A percentile compares a stretch with the other conserved stretches of the same genome.
These are phyloP conservation scores for Lasiosphaeris hirsuta DNA, from an alignment of 495 filamentous ascomycete genomes.

Conservation along the genomic window DNA sequence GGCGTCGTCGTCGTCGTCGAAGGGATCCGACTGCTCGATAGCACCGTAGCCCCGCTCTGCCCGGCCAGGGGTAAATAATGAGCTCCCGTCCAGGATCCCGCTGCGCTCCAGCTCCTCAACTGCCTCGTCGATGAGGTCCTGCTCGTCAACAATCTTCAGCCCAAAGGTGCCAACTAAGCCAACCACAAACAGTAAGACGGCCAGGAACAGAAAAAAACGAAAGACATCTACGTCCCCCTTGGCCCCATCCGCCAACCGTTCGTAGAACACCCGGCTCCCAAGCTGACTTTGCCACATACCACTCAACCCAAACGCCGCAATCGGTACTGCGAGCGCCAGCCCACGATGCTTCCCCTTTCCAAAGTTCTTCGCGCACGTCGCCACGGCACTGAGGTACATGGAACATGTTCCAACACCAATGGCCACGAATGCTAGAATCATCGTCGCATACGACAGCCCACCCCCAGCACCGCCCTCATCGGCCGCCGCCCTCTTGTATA, in stretches of 20 bases:
- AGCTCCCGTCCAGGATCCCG: slow-evolving; percentile 65
- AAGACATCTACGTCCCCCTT: slow-evolving; percentile 82
- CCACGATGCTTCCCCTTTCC: slow-evolving; percentile 83
- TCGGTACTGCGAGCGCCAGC: slow-evolving; percentile 82
- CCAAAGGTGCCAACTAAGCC: slow-evolving; percentile 72
- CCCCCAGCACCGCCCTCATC: slow-evolving; percentile 17
- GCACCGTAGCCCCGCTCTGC: slow-evolving; percentile 38
- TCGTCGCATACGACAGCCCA: slow-evolving; percentile 63
- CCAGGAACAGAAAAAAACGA: slow-evolving; percentile 80
- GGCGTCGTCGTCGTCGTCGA: slow-evolving; percentile 37
- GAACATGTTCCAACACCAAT: slow-evolving; percentile 79
- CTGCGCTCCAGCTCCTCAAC: slow-evolving; percentile 81
- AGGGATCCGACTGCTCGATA: slow-evolving; percentile 27
- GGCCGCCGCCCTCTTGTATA: slow-evolving; percentile 62
- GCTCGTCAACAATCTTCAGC: slow-evolving; percentile 59
- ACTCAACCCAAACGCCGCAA: slow-evolving; percentile 88
- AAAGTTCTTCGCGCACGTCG: slow-evolving; percentile 97
- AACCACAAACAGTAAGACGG: slow-evolving; percentile 58
- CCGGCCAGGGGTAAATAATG: slow-evolving; percentile 33
- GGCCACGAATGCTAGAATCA: slow-evolving; percentile 77
- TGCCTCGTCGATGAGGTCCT: slow-evolving; percentile 78
- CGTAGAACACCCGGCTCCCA: slow-evolving; percentile 72
- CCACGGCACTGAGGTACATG: slow-evolving; percentile 85
- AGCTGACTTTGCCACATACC: slow-evolving; percentile 94
- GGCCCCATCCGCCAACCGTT: slow-evolving; percentile 55